A percentile compares a stretch with the other conserved stretches of the same genome.
These are phyloP conservation scores for Alternaria sp. DNA, from an alignment of 2,329 filamentous ascomycete genomes.

Conservation along the genomic window DNA sequence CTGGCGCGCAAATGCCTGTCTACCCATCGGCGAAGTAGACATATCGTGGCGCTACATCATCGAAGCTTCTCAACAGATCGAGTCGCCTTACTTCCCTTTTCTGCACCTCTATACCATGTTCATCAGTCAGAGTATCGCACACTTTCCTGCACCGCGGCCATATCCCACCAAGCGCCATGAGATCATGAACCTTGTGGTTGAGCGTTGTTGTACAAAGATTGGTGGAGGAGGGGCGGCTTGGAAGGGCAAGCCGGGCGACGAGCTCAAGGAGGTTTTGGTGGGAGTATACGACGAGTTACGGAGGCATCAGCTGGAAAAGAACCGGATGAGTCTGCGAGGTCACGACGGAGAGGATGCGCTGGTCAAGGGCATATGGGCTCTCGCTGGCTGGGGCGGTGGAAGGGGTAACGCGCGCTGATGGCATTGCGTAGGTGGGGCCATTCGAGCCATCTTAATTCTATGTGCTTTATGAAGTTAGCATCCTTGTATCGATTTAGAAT, in stretches of 20 bases:
- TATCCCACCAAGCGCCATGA: constrained; percentile 27
- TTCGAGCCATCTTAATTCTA: neutral
- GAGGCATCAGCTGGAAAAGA: constrained; percentile 30
- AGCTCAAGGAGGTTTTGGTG: constrained; percentile 33
- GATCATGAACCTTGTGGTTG: constrained; percentile 34
- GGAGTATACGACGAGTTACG: constrained; percentile 37
- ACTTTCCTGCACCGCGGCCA: constrained; percentile 11
- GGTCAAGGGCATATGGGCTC: constrained; percentile 57
- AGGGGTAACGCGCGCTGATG: neutral
- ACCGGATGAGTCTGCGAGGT: constrained; percentile 35
- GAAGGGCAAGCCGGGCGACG: constrained; percentile 25
- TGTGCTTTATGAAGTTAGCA: neutral
- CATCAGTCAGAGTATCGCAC: constrained; percentile 37
- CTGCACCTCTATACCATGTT: constrained; percentile 42
- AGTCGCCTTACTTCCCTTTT: constrained; percentile 28
- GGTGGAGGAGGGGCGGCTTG: constrained; percentile 18
- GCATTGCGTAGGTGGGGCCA: neutral
- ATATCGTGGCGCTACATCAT: constrained; percentile 35
- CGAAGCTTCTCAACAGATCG: constrained; percentile 21
- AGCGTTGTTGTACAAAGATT: constrained; percentile 35
- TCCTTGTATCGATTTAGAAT: neutral
- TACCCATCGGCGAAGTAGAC: constrained; percentile 18
- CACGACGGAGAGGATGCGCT: constrained; percentile 32
- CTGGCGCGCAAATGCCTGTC: constrained; percentile 39
- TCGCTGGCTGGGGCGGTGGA: constrained; percentile 34